Evolutionary conservation across 1,284 basidiomycete species (phyloP).

Genomic region (Tilletia setariae): DNA sequence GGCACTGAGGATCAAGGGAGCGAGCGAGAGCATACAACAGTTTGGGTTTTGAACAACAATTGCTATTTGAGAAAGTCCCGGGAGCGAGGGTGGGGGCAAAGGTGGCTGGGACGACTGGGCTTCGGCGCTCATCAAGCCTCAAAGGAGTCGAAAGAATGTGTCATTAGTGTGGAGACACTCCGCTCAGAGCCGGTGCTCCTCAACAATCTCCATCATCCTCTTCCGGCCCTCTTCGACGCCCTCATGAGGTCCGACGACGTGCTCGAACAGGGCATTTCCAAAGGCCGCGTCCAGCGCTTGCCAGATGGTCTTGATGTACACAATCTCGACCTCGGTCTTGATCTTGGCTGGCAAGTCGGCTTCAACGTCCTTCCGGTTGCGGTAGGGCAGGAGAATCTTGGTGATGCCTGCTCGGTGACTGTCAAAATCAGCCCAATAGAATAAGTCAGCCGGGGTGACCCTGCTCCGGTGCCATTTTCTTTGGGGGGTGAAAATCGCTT

Average conservation of each 20-base stretch:
- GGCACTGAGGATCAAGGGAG: not conserved
- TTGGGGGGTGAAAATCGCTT: no score
- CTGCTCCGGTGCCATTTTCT: no score
- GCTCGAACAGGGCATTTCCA: slow-evolving; percentile 19
- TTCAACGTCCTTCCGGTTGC: slow-evolving; percentile 79
- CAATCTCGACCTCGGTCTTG: slow-evolving; percentile 69
- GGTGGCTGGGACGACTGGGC: not conserved
- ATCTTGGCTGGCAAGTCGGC: slow-evolving; percentile 73
- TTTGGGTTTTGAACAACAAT: not conserved
- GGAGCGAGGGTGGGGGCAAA: no score
- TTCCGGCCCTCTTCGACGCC: slow-evolving; percentile 20
- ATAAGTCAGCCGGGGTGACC: no score
- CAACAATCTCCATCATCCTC: slow-evolving; percentile 18
- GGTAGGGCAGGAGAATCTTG: slow-evolving; percentile 75
- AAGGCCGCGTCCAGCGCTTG: slow-evolving; percentile 79
- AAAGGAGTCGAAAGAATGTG: slow-evolving; percentile 5
- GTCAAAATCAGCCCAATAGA: not conserved
- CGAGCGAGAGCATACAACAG: slow-evolving; percentile 13
- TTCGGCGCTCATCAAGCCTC: no score
- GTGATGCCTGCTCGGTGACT: slow-evolving; percentile 70
- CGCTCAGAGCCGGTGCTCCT: slow-evolving; percentile 16
- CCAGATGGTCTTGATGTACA: slow-evolving; percentile 71
- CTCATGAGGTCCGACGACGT: slow-evolving; percentile 17
- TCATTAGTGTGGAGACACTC: not conserved
- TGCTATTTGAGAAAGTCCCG: not conserved